phyloP scores from a whole-genome alignment of 2,329 filamentous ascomycete genomes.

The Parastagonospora avenae region DNA sequence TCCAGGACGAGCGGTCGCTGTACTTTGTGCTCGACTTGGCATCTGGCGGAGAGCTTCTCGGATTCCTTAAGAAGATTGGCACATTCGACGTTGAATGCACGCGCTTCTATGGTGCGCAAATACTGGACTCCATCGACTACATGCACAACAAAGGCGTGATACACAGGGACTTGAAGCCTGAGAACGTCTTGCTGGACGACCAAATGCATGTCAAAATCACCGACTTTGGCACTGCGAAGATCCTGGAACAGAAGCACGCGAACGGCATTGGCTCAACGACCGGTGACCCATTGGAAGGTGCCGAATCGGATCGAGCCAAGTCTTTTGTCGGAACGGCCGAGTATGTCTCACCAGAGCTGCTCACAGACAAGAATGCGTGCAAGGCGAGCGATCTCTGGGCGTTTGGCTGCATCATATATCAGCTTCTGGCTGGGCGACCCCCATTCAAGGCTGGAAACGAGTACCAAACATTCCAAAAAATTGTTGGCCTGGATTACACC shows the following conservation, averaged over 20 bases:
- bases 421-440: slow-evolving; percentile 90
- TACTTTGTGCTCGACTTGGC: slow-evolving; percentile 97
- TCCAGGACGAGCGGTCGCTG: slow-evolving; percentile 92
- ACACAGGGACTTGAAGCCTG: slow-evolving; percentile 93
- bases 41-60: slow-evolving; percentile 87
- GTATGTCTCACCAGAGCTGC: slow-evolving; percentile 95
- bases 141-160: slow-evolving; percentile 98
- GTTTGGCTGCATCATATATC: slow-evolving; percentile 97
- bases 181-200: slow-evolving; percentile 93
- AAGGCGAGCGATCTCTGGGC: slow-evolving; percentile 98
- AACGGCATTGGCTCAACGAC: slow-evolving; percentile 45
- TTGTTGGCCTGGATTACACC: slow-evolving; percentile 90
- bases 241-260: slow-evolving; percentile 66
- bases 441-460: slow-evolving; percentile 97
- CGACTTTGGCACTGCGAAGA: slow-evolving; percentile 97
- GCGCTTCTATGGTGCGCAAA: slow-evolving; percentile 92
- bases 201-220: slow-evolving; percentile 99
- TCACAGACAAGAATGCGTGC: slow-evolving; percentile 95
- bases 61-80: slow-evolving; percentile 89
- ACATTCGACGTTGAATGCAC: slow-evolving; percentile 96
- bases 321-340: slow-evolving; percentile 98
- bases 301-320: slow-evolving; percentile 75
- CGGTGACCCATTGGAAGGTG: slow-evolving; percentile 59
- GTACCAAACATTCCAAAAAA: slow-evolving; percentile 98
- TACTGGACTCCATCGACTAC: slow-evolving; percentile 93